Base-by-base conservation (phyloP, 208 protist genomes). In the Acanthamoeba castellanii region DNA sequence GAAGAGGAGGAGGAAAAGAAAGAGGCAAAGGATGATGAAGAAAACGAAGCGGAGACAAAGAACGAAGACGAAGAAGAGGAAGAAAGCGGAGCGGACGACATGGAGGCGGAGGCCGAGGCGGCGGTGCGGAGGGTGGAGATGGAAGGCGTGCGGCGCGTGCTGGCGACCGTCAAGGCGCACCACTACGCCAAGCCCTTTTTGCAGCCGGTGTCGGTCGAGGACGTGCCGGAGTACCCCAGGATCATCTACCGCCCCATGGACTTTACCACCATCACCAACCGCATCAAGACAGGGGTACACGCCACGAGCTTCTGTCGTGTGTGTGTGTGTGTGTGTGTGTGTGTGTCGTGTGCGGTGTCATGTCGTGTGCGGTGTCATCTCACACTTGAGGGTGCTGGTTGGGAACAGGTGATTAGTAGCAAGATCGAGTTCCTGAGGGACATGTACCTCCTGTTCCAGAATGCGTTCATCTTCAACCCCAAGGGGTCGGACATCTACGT, bases 401-500 rank as follows among this genome's bases (percentile, higher is more conserved):
- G 11, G 20, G 11, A 1, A 64, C 20, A 91, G 84, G 84, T 5
- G 32, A 70, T 70, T 2, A 30, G 57, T 5, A 59, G 59, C 84
- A 59, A 42, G 30, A 13, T 68, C 32, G 84, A 91, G 30, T 94
- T 94, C 90, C 42, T 89, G 34, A 61, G 90, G 27, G 90, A 94
- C 90, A 70, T 94, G 90, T 50, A 72, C 52, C 64, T 94, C 59
- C 30, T 94, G 42, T 94, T 94, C 25, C 50, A 52, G 50, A 94
- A 94, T 32, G 90, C 90, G 32, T 70, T 94, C 50, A 78, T 94
- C 7, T 94, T 81, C 90, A 94, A 94, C 90, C 59, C 72, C 20
- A 90, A 84, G 90, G 81, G 76, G 4, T 70, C 76, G 22, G 90
- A 89, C 64, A 78, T 94, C 90, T 94, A 94, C 90, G 90, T 90